A percentile compares a stretch with the other conserved stretches of the same genome.
These are phyloP conservation scores for Polygonum aviculare DNA, from an alignment of 148 eudicot species.

Conservation along the genomic window DNA sequence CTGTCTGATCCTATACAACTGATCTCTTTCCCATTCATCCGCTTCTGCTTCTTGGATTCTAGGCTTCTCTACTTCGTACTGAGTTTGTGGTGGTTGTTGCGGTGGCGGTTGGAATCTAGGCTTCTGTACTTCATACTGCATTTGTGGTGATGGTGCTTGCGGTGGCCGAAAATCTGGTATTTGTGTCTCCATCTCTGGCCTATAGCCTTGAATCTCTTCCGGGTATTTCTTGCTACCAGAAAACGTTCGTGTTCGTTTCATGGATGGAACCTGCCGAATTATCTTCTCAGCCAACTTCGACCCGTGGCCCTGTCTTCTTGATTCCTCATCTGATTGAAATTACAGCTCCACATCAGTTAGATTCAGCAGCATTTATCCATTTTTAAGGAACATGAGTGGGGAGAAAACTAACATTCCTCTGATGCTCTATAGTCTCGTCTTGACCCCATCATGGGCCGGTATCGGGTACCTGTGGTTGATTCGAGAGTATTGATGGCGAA, in stretches of 20 bases:
- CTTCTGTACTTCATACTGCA: not conserved
- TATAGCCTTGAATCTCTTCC: slow-evolving; percentile 11
- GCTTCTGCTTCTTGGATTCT: slow-evolving; percentile 28
- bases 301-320: not conserved
- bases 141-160: not conserved
- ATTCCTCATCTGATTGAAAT: not conserved
- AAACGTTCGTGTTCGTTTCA: slow-evolving; percentile 37
- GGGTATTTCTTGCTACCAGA: slow-evolving; percentile 16
- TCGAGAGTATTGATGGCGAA: slow-evolving; percentile 54
- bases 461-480: slow-evolving; percentile 22
- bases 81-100: not conserved
- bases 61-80: not conserved
- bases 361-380: not conserved
- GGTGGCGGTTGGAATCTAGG: slow-evolving; percentile 17
- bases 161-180: slow-evolving; percentile 26
- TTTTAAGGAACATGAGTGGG: not conserved
- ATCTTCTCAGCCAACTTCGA: slow-evolving; percentile 35
- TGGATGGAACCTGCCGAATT: slow-evolving; percentile 28
- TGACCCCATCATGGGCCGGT: slow-evolving; percentile 25
- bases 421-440: not conserved
- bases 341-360: not conserved
- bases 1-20: slow-evolving; percentile 49
- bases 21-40: slow-evolving; percentile 64
- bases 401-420: not conserved
- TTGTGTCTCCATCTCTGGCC: slow-evolving; percentile 18